Percentiles rank a stretch among this genome's conserved stretches.
Evolutionary conservation across 2,329 filamentous ascomycete genomes (phyloP).

Genomic region (Aspergillus flavus): DNA sequence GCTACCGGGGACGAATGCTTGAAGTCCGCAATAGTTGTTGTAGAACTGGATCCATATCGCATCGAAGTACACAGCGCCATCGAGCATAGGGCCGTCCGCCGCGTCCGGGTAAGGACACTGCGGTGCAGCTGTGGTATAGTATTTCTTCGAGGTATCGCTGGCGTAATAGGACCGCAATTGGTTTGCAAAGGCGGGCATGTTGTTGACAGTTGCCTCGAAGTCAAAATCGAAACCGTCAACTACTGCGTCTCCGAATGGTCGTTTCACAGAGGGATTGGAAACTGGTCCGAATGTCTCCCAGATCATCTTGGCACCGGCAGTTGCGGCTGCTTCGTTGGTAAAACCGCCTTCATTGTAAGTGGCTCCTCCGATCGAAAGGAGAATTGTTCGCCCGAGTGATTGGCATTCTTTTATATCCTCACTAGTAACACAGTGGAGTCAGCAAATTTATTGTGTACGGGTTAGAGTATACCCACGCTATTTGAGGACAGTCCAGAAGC

Average conservation of each 20-base stretch:
- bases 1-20: slow-evolving; percentile 52
- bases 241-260: slow-evolving; percentile 67
- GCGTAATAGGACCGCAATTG: slow-evolving; percentile 60
- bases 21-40: slow-evolving; percentile 68
- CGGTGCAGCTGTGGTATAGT: slow-evolving; percentile 66
- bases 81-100: slow-evolving; percentile 60
- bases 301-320: slow-evolving; percentile 60
- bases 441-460: neutral
- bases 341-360: slow-evolving; percentile 72
- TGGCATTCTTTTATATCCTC: slow-evolving; percentile 63
- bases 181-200: slow-evolving; percentile 64
- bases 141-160: slow-evolving; percentile 53
- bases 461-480: slow-evolving; percentile 57
- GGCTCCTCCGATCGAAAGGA: slow-evolving; percentile 72
- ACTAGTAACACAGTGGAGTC: slow-evolving; percentile 21
- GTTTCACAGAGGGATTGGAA: slow-evolving; percentile 40
- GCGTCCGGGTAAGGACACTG: slow-evolving; percentile 69
- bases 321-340: slow-evolving; percentile 52
- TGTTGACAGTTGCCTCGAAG: slow-evolving; percentile 63
- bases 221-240: slow-evolving; percentile 79
- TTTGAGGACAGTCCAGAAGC: slow-evolving; percentile 63
- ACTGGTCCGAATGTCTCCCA: slow-evolving; percentile 72
- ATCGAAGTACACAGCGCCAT: slow-evolving; percentile 59
- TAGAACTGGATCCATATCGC: slow-evolving; percentile 68
- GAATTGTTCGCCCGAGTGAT: slow-evolving; percentile 65